Base-by-base conservation (phyloP, 176 grass and related monocot species). In the Musa itinerans region DNA sequence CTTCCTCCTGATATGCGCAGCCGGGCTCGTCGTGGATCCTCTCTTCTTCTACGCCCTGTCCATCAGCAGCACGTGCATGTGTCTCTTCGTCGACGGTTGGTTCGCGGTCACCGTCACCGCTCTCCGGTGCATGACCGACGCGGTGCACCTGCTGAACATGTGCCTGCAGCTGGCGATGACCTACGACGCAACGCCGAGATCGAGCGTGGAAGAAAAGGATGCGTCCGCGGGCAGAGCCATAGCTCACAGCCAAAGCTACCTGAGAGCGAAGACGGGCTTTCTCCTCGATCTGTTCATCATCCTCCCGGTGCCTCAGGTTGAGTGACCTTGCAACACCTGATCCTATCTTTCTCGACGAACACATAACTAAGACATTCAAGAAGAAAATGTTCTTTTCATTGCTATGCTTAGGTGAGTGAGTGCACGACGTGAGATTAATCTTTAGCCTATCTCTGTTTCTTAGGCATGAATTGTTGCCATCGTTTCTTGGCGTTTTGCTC, bases 31-130 rank as follows among this genome's bases (percentile, higher is more conserved):
- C 71, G 81, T 96, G 43, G 92, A 96, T 84, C 92, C 89, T 22
- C 80, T 96, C 55, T 96, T 96, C 83, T 82, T 96, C 10, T 96
- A 96, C 80, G 68, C 92, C 9, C 68, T 92, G 72, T 96, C 89
- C 9, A 2, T 96, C n/a, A 96, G 92, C 77, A 75, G 89, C 13
- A 69, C 92, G 25, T 81, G 86, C 78, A 92, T 96, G 89, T 92
- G 92, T 74, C 69, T 96, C 70, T 96, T 96, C 87, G 76, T 96
- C 66, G 92, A 96, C 78, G 89, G 89, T 25, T 96, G 92, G 92
- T 81, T 96, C 26, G 84, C 84, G 54, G 83, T 86, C 49, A 74
- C 89, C 1, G 92, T 96, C 57, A 96, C 92, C 52, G 80, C n/a
- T 64, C 86, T 96, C 10, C 84, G 92, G 15, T 92, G 82, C 82